Percentiles rank a stretch among this genome's conserved stretches.
These are phyloP conservation scores for Ophiocordyceps robertsii DNA, from an alignment of 2,329 filamentous ascomycete genomes.

Conservation along the genomic window DNA sequence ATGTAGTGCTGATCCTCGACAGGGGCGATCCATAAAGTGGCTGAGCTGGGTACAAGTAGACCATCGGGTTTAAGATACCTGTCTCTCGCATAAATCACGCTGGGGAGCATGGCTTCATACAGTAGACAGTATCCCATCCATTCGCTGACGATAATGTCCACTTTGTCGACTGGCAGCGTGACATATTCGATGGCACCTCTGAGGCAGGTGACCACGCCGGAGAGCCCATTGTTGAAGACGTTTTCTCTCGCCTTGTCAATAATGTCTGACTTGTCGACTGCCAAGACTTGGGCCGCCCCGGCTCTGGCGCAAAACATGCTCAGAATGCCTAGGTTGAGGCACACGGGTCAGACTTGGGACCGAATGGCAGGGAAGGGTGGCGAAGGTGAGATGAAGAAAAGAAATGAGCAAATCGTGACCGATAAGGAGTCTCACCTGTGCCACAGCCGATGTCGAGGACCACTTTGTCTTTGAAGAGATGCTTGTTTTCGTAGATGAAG, in stretches of 20 bases:
- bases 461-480: constrained; percentile 72
- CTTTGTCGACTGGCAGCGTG: constrained; percentile 58
- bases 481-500: constrained; percentile 86
- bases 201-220: constrained; percentile 62
- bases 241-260: constrained; percentile 79
- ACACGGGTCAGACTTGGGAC: not conserved
- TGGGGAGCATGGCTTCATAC: constrained; percentile 93
- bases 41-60: constrained; percentile 76
- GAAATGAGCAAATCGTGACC: not conserved
- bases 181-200: constrained; percentile 85
- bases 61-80: constrained; percentile 70
- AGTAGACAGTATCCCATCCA: constrained; percentile 96
- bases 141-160: constrained; percentile 91
- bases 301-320: constrained; percentile 92
- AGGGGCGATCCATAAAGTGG: constrained; percentile 71
- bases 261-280: constrained; percentile 86
- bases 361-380: not conserved
- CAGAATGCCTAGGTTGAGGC: constrained; percentile 49
- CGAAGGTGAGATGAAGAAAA: not conserved
- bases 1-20: constrained; percentile 67
- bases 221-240: constrained; percentile 66
- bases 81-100: constrained; percentile 78
- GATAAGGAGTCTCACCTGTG: constrained; percentile 31
- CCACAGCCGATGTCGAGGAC: constrained; percentile 88
- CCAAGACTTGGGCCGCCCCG: constrained; percentile 73